phyloP scores from a whole-genome alignment of 768 basidiomycete species.

The Heimioporus sp. region DNA sequence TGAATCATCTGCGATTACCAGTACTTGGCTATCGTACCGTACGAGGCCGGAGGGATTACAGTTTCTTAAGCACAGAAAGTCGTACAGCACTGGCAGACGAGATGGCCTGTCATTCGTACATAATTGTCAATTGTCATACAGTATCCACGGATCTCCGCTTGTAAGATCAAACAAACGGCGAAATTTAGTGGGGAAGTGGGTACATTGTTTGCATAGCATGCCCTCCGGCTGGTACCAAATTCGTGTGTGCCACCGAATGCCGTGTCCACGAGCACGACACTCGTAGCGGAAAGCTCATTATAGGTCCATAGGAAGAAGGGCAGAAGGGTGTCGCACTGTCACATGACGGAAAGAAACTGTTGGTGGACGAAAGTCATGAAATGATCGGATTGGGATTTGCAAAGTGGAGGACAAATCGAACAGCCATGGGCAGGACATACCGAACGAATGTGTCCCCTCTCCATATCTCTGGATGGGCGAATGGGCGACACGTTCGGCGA shows the following conservation, averaged over 20 bases:
- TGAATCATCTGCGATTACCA: background rate
- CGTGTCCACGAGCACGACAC: background rate
- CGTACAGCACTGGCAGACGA: background rate
- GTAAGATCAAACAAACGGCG: background rate
- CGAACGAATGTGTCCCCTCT: background rate
- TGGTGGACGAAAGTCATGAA: background rate
- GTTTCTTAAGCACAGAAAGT: too few relatives aligned
- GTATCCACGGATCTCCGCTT: background rate
- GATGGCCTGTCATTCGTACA: background rate
- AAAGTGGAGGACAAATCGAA: background rate
- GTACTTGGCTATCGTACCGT: background rate
- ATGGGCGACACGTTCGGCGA: too few relatives aligned
- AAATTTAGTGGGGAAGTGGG: background rate
- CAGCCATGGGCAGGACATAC: background rate
- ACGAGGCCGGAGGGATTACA: too few relatives aligned
- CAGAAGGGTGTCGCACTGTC: too few relatives aligned
- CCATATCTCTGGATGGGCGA: constrained; percentile 3
- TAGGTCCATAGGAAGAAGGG: background rate
- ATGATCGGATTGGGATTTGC: constrained; percentile 8
- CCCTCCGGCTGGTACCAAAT: background rate
- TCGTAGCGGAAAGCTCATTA: background rate
- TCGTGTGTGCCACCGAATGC: background rate
- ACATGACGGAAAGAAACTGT: background rate
- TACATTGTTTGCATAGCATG: background rate
- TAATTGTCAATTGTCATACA: too few relatives aligned